phyloP scores from a whole-genome alignment of 2,329 filamentous ascomycete species.

The Cordyceps tenuipes region DNA sequence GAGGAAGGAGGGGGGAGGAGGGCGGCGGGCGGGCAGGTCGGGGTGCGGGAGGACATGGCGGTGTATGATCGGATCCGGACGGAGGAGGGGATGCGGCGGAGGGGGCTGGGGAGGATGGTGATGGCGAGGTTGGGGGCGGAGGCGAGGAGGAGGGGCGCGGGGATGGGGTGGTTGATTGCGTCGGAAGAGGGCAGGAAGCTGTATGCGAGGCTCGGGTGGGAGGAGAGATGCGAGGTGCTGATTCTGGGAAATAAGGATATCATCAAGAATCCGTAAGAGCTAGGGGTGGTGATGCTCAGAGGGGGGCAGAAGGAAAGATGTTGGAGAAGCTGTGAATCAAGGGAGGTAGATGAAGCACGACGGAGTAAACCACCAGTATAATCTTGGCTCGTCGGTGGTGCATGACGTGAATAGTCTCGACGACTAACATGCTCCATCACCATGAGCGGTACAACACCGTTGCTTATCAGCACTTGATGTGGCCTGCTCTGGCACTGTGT shows the following conservation, averaged over 20 bases:
- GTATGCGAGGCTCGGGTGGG: conserved; percentile 16
- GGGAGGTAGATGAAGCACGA: too few relatives aligned
- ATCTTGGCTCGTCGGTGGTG: too few relatives aligned
- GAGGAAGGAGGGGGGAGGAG: background rate
- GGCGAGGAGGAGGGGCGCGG: background rate
- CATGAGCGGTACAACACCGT: too few relatives aligned
- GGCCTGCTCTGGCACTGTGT: too few relatives aligned
- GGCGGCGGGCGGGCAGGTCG: background rate
- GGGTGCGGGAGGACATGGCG: conserved; percentile 1
- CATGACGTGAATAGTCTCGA: too few relatives aligned
- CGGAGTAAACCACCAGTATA: too few relatives aligned
- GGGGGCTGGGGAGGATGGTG: conserved; percentile 1
- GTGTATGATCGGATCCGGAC: conserved; percentile 8
- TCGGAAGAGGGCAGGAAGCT: background rate
- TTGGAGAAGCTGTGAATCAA: too few relatives aligned
- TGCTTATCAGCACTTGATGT: too few relatives aligned
- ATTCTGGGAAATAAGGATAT: background rate
- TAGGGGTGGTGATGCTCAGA: background rate
- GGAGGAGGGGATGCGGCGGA: conserved; percentile 6
- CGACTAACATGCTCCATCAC: too few relatives aligned
- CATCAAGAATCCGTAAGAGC: background rate
- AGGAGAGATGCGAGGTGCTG: background rate
- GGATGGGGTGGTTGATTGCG: conserved; percentile 6
- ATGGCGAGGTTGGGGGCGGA: background rate
- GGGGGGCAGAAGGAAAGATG: background rate